Evolutionary conservation across 2,329 filamentous ascomycete species (phyloP).

Genomic region (Dissoconium aciculare): DNA sequence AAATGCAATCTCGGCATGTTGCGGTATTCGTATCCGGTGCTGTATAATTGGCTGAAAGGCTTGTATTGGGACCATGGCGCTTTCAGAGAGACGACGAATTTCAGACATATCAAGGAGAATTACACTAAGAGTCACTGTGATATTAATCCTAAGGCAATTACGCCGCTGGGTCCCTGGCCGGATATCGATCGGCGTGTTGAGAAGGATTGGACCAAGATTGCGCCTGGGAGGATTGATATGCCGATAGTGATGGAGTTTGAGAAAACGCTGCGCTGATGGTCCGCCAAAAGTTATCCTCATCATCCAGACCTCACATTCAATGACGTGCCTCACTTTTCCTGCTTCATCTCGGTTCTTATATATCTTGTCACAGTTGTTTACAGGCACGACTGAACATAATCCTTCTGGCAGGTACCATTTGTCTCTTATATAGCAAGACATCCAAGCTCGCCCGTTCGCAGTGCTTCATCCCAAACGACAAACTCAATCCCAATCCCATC

Average conservation of each 20-base stretch:
- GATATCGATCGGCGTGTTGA: slow-evolving; percentile 41
- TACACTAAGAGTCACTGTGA: slow-evolving; percentile 46
- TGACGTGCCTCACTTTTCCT: no score
- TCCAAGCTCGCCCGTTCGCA: no score
- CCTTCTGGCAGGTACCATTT: no score
- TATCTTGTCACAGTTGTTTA: no score
- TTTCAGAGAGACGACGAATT: slow-evolving; percentile 46
- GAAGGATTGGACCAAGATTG: slow-evolving; percentile 34
- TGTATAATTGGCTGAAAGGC: slow-evolving; percentile 46
- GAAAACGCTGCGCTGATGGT: no score
- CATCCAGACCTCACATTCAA: no score
- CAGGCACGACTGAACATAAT: no score
- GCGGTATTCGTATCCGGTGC: slow-evolving; percentile 41
- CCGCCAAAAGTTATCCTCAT: no score
- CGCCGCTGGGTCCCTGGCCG: slow-evolving; percentile 47
- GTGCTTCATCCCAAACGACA: no score
- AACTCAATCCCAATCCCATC: no score
- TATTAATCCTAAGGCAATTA: slow-evolving; percentile 47
- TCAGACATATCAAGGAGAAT: slow-evolving; percentile 55
- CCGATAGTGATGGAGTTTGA: slow-evolving; percentile 24
- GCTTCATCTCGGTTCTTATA: no score
- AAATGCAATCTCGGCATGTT: slow-evolving; percentile 50
- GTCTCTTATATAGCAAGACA: no score
- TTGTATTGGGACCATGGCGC: slow-evolving; percentile 43
- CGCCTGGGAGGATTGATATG: slow-evolving; percentile 34